These are phyloP conservation scores for Suillus ampliporus DNA, from an alignment of 768 basidiomycete species.

Conservation along the genomic window DNA sequence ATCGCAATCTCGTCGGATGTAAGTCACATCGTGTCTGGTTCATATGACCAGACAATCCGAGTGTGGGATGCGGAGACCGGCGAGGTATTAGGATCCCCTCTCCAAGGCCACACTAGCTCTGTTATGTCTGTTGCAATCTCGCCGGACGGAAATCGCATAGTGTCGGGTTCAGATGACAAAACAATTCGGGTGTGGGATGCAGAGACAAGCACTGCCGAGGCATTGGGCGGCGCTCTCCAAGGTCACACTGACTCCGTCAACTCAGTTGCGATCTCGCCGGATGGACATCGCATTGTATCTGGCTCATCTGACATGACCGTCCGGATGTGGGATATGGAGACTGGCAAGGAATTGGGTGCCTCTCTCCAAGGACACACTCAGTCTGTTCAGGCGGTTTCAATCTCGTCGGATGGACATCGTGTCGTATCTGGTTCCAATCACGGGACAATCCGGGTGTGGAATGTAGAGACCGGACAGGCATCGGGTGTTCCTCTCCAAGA, in stretches of 20 bases:
- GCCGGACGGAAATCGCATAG: conserved; percentile 5
- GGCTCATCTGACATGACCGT: not conserved
- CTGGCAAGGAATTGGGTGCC: no score
- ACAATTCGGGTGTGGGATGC: conserved; percentile 10
- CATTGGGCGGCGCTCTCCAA: no score
- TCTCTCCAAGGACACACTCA: not conserved
- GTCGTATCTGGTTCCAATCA: conserved; percentile 7
- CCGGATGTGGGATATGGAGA: not conserved
- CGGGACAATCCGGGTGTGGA: conserved; percentile 1
- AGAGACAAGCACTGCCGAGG: no score
- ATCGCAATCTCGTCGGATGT: conserved; percentile 8
- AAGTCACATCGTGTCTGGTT: conserved; percentile 7
- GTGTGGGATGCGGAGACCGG: conserved; percentile 9
- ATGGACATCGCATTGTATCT: not conserved
- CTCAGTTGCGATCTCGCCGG: conserved; percentile 7
- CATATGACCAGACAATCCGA: conserved; percentile 4
- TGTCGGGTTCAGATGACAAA: conserved; percentile 9
- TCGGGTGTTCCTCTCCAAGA: not conserved
- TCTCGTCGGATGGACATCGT: conserved; percentile 18
- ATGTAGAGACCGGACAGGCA: not conserved
- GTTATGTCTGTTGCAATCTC: conserved; percentile 4
- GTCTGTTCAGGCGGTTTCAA: conserved; percentile 15
- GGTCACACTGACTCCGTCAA: no score
- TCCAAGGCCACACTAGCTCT: not conserved
- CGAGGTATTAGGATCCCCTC: not conserved